Percentiles rank a stretch among this genome's conserved stretches.
Evolutionary conservation across 2,329 filamentous ascomycete genomes (phyloP).

Genomic region (Dactylellina cionopaga): DNA sequence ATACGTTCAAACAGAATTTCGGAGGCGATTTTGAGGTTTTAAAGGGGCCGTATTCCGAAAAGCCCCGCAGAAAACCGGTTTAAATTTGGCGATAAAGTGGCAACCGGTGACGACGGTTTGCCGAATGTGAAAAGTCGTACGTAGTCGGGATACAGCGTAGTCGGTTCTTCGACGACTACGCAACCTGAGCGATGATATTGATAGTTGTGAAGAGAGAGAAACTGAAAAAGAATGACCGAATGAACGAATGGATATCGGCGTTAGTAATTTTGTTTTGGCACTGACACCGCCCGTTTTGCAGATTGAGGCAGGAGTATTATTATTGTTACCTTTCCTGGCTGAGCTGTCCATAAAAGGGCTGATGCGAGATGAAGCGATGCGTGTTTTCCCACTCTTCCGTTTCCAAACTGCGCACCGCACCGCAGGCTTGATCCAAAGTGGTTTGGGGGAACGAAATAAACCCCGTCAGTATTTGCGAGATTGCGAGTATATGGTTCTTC

Average conservation of each 20-base stretch:
- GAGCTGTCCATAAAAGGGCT: constrained; percentile 50
- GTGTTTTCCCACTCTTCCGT: constrained; percentile 46
- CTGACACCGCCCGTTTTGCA: constrained; percentile 43
- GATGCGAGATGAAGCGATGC: constrained; percentile 52
- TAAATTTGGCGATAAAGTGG: constrained; percentile 38
- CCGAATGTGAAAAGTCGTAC: constrained; percentile 28
- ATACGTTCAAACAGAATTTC: constrained; percentile 31
- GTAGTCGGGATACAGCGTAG: constrained; percentile 37
- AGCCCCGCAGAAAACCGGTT: constrained; percentile 51
- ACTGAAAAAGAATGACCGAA: constrained; percentile 12
- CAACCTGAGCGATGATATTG: constrained; percentile 23
- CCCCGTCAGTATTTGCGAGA: constrained; percentile 27
- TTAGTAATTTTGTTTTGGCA: constrained; percentile 46
- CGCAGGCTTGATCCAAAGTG: constrained; percentile 45
- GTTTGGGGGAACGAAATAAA: constrained; percentile 44
- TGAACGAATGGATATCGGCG: constrained; percentile 21
- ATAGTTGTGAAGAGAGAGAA: constrained; percentile 16
- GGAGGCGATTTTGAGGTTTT: constrained; percentile 32
- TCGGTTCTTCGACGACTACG: constrained; percentile 46
- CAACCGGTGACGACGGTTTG: constrained; percentile 46
- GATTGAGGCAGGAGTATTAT: constrained; percentile 49
- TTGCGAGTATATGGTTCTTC: constrained; percentile 22
- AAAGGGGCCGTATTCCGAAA: constrained; percentile 39
- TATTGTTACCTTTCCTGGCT: constrained; percentile 50
- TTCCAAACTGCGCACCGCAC: constrained; percentile 35